Base-by-base conservation (phyloP, 2,329 filamentous ascomycete species). In the Aspergillus brunneoviolaceus region DNA sequence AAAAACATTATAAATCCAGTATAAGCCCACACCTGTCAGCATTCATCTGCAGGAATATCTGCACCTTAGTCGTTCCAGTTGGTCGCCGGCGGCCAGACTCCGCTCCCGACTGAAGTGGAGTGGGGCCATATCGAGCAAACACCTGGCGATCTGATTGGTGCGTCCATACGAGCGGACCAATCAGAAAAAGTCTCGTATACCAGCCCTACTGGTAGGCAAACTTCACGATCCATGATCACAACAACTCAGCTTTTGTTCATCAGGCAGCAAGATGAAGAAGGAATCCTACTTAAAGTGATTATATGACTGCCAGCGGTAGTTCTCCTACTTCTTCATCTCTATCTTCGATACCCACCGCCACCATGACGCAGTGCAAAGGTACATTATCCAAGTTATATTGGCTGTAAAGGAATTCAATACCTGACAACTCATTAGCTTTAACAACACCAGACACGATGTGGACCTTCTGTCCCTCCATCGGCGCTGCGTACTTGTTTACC, bases 291-390 rank as follows among this genome's bases (percentile, higher is more conserved):
- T 50, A 52, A 23, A 23, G 7, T 11, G 19, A 5, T 1, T 10
- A 3, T 10, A 2, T 29, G 0, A 3, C 27, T 29, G 1, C 5
- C 7, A 29, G 7, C 0, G 27, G 2, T 29, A 29, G 2, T 7
- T 6, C 7, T 29, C 7, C 7, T 29, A 29, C 9, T 29, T 2
- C 6, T 29, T 35, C 25, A 14, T 51, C 19, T 39, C 29, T 16
- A 14, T 39, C 5, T 1, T 1, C 0, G 2, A 51, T 5, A 3
- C 7, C 6, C 50, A 52, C 33, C 50, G 19, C n/a, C 51, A 19
- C 33, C 19, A 52, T 52, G 51, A 27, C 51, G 23, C 29, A 52
- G 39, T 52, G 51, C 33, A 52, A 45, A 52, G 51, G 51, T 52
- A 42, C 1, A 11, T 5, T 16, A 9, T 23, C 10, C 3, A 33